These are phyloP conservation scores for Saturnispora dispora DNA, from an alignment of 805 yeast species.

Conservation along the genomic window DNA sequence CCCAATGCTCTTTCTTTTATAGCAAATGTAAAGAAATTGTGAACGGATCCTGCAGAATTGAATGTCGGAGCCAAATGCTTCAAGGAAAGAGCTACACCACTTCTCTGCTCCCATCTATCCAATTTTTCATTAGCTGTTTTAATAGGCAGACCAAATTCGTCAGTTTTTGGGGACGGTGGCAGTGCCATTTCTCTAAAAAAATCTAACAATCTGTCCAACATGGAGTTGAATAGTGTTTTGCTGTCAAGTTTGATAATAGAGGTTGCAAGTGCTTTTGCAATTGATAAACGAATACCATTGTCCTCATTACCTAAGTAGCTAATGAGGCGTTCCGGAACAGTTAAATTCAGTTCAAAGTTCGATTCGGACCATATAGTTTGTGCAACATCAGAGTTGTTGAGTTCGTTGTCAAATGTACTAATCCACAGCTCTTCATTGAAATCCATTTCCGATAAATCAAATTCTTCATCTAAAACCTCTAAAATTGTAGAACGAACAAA, in stretches of 20 bases:
- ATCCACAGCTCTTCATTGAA: constrained; percentile 58
- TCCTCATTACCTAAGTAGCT: constrained; percentile 44
- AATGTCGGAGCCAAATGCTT: constrained; percentile 45
- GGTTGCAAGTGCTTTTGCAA: constrained; percentile 62
- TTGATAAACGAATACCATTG: constrained; percentile 61
- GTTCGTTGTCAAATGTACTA: constrained; percentile 64
- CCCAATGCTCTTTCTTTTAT: constrained; percentile 54
- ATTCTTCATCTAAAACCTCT: constrained; percentile 81
- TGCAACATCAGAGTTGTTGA: constrained; percentile 54
- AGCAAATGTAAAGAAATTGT: constrained; percentile 51
- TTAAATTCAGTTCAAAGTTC: constrained; percentile 35
- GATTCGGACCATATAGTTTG: constrained; percentile 81
- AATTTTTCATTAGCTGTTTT: constrained; percentile 50
- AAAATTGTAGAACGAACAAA: constrained; percentile 74
- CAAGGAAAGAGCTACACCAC: constrained; percentile 68
- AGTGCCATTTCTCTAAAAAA: constrained; percentile 51
- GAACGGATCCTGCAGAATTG: constrained; percentile 34
- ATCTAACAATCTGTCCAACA: constrained; percentile 39
- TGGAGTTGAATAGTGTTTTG: constrained; percentile 21
- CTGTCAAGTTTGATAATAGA: constrained; percentile 34
- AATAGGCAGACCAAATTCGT: constrained; percentile 70
- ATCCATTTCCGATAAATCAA: constrained; percentile 42
- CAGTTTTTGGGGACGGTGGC: constrained; percentile 71
- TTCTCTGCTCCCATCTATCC: constrained; percentile 79
- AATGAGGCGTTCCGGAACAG: constrained; percentile 40